These are phyloP conservation scores for Ruellia speciosa DNA, from an alignment of 305 asterid species.

Conservation along the genomic window DNA sequence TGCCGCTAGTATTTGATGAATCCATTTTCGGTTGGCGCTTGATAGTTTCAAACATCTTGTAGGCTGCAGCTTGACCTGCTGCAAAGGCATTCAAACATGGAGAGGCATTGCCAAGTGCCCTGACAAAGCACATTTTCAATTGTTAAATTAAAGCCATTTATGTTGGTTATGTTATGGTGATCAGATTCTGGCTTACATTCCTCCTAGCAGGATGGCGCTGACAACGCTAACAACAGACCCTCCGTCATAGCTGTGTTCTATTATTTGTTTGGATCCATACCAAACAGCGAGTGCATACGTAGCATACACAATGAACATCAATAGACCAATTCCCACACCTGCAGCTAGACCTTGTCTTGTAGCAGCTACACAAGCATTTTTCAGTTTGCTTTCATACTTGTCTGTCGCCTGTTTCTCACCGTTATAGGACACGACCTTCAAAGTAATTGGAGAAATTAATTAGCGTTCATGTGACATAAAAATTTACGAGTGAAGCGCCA, in stretches of 20 bases:
- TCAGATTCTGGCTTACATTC: conserved; percentile 32
- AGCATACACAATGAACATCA: conserved; percentile 23
- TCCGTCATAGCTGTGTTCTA: conserved; percentile 36
- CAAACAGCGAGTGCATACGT: conserved; percentile 45
- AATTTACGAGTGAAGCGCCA: not conserved
- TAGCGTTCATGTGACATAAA: not conserved
- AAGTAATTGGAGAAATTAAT: too few relatives aligned
- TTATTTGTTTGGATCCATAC: conserved; percentile 41
- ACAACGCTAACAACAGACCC: conserved; percentile 40
- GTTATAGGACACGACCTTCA: conserved; percentile 62
- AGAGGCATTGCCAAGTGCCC: too few relatives aligned
- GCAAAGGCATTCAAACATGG: too few relatives aligned
- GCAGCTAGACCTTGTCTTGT: conserved; percentile 41
- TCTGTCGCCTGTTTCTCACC: conserved; percentile 40
- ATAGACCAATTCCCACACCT: conserved; percentile 42
- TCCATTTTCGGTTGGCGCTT: conserved; percentile 43
- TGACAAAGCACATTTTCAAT: too few relatives aligned
- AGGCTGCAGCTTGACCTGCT: conserved; percentile 19
- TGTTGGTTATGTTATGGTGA: too few relatives aligned
- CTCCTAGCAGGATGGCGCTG: conserved; percentile 44
- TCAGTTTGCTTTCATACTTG: conserved; percentile 34
- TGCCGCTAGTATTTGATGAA: conserved; percentile 31
- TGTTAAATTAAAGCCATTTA: too few relatives aligned
- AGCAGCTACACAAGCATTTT: conserved; percentile 27
- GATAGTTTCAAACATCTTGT: conserved; percentile 53